These are phyloP conservation scores for Pseudogymnoascus sp. DNA, from an alignment of 2,329 filamentous ascomycete genomes.

Conservation along the genomic window DNA sequence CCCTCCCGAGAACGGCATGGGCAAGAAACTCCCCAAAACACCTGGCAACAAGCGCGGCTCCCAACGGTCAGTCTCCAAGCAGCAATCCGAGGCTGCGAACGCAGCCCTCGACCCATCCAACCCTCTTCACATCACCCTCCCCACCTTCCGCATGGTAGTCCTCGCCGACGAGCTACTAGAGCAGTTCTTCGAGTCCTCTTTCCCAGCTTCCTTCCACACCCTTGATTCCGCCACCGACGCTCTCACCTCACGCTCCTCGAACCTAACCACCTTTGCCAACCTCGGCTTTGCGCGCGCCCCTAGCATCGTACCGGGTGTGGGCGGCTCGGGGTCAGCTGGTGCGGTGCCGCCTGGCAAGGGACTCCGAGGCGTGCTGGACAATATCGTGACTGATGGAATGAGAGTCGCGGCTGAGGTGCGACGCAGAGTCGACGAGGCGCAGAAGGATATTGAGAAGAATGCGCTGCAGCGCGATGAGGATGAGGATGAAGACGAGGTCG, in stretches of 20 bases:
- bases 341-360: conserved; percentile 51
- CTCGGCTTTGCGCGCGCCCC: conserved; percentile 47
- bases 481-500: conserved; percentile 62
- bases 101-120: conserved; percentile 85
- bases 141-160: conserved; percentile 97
- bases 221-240: conserved; percentile 48
- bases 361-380: conserved; percentile 85
- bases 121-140: conserved; percentile 88
- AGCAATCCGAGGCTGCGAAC: conserved; percentile 71
- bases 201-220: conserved; percentile 86
- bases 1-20: conserved; percentile 32
- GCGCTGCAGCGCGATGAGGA: conserved; percentile 59
- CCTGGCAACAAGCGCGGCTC: conserved; percentile 21
- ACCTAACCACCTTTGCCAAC: conserved; percentile 79
- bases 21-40: conserved; percentile 20
- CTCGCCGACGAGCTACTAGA: conserved; percentile 92
- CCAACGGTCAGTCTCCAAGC: conserved; percentile 44
- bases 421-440: conserved; percentile 89
- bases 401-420: conserved; percentile 88
- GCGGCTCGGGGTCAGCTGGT: conserved; percentile 22
- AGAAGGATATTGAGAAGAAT: conserved; percentile 81
- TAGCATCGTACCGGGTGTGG: conserved; percentile 33
- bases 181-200: conserved; percentile 94
- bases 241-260: conserved; percentile 46
- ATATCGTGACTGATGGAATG: conserved; percentile 96